phyloP scores from a whole-genome alignment of 2,329 filamentous ascomycete genomes.

The Apiospora hydei region DNA sequence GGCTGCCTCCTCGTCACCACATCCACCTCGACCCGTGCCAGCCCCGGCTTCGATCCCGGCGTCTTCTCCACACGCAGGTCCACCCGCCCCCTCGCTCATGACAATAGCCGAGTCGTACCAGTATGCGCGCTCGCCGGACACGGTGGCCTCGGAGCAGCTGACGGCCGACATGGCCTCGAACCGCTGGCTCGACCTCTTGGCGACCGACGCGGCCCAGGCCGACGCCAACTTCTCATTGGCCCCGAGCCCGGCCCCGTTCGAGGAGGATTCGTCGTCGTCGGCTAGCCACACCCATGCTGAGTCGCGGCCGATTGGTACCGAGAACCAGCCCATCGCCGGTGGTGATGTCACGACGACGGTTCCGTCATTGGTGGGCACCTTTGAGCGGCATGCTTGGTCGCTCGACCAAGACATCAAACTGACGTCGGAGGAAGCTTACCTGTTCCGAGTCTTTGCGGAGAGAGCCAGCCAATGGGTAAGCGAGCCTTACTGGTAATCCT shows the following conservation, averaged over 20 bases:
- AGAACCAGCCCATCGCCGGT: constrained; percentile 28
- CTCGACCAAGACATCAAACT: constrained; percentile 35
- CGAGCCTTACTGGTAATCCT: background rate
- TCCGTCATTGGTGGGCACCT: constrained; percentile 26
- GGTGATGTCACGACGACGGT: constrained; percentile 11
- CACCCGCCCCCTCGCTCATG: constrained; percentile 22
- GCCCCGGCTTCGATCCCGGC: background rate
- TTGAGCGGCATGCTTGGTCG: constrained; percentile 39
- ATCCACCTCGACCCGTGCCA: background rate
- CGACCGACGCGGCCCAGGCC: constrained; percentile 42
- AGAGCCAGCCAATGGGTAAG: constrained; percentile 35
- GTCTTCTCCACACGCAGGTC: background rate
- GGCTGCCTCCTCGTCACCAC: background rate
- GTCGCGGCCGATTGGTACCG: constrained; percentile 23
- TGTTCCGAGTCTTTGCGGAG: constrained; percentile 42
- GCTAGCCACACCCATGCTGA: background rate
- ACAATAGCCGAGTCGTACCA: constrained; percentile 26
- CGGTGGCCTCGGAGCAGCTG: constrained; percentile 38
- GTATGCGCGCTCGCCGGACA: constrained; percentile 37
- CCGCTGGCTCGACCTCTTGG: constrained; percentile 42
- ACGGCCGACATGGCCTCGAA: constrained; percentile 41
- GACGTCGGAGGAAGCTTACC: constrained; percentile 36
- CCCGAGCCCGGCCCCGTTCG: constrained; percentile 31
- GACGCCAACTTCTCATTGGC: constrained; percentile 41
- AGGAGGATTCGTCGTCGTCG: constrained; percentile 19